Evolutionary conservation across 139 green algal genomes (phyloP).

Genomic region (Picochlorum sp.): DNA sequence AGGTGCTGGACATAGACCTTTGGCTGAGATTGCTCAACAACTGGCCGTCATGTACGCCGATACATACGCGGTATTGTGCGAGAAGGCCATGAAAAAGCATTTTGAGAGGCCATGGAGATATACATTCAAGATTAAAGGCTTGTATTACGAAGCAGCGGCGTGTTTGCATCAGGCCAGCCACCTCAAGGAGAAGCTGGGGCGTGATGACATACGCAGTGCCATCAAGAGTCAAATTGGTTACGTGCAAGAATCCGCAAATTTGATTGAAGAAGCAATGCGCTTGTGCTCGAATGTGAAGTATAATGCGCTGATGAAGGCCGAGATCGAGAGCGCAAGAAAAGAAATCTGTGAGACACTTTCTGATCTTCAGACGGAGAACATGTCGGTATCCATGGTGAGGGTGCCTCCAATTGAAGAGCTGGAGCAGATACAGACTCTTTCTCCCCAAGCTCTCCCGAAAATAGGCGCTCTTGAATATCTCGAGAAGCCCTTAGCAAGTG

Average conservation of each 20-base stretch:
- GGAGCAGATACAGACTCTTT: conserved; percentile 10
- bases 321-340: conserved; percentile 31
- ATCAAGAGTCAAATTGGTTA: conserved; percentile 37
- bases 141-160: conserved; percentile 58
- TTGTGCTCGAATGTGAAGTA: too few species aligned
- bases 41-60: conserved; percentile 59
- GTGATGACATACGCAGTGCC: conserved; percentile 15
- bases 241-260: conserved; percentile 24
- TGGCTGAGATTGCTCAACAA: conserved; percentile 57
- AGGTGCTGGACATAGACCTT: conserved; percentile 58
- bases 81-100: conserved; percentile 44
- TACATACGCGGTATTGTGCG: conserved; percentile 39
- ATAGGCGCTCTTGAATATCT: conserved; percentile 14
- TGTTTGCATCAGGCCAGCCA: conserved; percentile 37
- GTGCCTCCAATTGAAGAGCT: too few species aligned
- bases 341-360: conserved; percentile 37
- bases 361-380: conserved; percentile 20
- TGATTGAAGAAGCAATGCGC: conserved; percentile 14
- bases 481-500: too few species aligned
- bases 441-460: conserved; percentile 52
- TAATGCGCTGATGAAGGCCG: conserved; percentile 7
- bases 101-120: conserved; percentile 72
- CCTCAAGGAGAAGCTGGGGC: conserved; percentile 8
- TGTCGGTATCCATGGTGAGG: too few species aligned
- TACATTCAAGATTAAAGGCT: conserved; percentile 36